Evolutionary conservation across 352 stramenopile species (phyloP), one percentile per base, ranked within the genome.

Genomic region (Phytophthora macrochlamydospora): DNA sequence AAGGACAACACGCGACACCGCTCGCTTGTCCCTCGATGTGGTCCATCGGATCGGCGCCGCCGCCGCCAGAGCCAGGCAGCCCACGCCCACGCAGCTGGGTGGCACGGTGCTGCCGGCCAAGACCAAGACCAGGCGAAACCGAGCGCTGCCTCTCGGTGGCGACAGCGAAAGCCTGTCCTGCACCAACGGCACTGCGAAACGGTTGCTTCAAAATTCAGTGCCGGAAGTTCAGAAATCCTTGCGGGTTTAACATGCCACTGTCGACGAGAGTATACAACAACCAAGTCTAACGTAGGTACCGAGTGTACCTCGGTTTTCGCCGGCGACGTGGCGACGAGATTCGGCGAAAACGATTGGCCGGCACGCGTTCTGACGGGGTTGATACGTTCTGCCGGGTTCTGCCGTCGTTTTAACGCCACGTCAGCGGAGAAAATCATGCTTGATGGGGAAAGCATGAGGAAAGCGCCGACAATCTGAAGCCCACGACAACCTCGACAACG

Each of bases 201-300:
- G 40, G 40, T 4, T 24, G 35, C 35, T 40, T 6, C 35, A 49
- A 49, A 49, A 49, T 49, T 49, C 43, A n/a, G 43, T 24, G 13
- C 8, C 13, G 38, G 18, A 5, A 5, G 8, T 29, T 8, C 4
- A n/a, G 37, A 43, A 45, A 24, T 45, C 18, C 11, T 45, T 24
- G 13, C 38, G 8, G 4, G 43, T 49, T 49, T 49, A 49, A 49
- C 43, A 49, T 3, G 2, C 12, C 9, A 11, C 35, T 40, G 35
- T 24, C 18, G 18, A 24, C 18, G 18, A 24, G 18, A 24, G 18
- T 24, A 30, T 49, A 49, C 43, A 49, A 49, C 24, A 4, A 11
- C 14, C 13, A 49, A 29, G 43, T 49, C 11, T 49, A 49, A 49
- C 6, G 4, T 49, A 49, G 43, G 43, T 49, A 49, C 43, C 43